These are phyloP conservation scores for Ogataea philodendri DNA, from an alignment of 805 yeast genomes.

Conservation along the genomic window DNA sequence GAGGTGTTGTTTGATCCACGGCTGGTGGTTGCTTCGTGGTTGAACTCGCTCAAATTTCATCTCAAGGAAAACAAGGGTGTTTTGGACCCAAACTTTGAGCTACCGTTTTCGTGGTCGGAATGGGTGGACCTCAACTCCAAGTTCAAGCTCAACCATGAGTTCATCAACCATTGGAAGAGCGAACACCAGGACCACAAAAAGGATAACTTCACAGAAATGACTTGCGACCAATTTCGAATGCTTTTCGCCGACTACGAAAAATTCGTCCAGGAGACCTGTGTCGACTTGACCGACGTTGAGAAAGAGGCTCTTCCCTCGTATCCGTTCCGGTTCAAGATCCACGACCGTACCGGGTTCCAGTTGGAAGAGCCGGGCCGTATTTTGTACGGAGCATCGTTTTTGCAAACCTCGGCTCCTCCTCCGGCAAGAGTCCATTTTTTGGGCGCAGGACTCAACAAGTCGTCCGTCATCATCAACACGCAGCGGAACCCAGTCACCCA, in stretches of 20 bases:
- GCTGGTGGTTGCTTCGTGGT: conserved; percentile 32
- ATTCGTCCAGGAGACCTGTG: conserved; percentile 8
- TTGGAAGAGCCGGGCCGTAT: conserved; percentile 25
- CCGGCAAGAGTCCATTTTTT: conserved; percentile 33
- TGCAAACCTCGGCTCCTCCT: conserved; percentile 28
- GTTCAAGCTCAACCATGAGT: conserved; percentile 14
- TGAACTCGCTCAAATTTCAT: conserved; percentile 18
- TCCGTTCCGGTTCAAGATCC: conserved; percentile 23
- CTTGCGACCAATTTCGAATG: conserved; percentile 21
- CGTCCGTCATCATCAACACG: conserved; percentile 29
- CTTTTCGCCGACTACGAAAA: conserved; percentile 14
- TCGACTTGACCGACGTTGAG: conserved; percentile 16
- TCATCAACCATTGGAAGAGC: conserved; percentile 11
- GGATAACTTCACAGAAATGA: conserved; percentile 12
- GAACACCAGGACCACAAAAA: conserved; percentile 7
- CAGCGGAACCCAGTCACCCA: conserved; percentile 14
- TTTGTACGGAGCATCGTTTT: conserved; percentile 32
- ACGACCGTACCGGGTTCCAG: conserved; percentile 18
- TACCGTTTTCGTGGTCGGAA: conserved; percentile 36
- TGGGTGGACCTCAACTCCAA: conserved; percentile 30
- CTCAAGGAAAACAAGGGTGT: conserved; percentile 19
- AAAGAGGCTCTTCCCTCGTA: conserved; percentile 10
- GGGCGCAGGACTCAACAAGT: conserved; percentile 29
- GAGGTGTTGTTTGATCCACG: conserved; percentile 32
- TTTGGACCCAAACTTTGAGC: conserved; percentile 23